A percentile compares a stretch with the other conserved stretches of the same genome.
Conservation (phyloP, 352 stramenopile species). For the Globisporangium polare region DNA sequence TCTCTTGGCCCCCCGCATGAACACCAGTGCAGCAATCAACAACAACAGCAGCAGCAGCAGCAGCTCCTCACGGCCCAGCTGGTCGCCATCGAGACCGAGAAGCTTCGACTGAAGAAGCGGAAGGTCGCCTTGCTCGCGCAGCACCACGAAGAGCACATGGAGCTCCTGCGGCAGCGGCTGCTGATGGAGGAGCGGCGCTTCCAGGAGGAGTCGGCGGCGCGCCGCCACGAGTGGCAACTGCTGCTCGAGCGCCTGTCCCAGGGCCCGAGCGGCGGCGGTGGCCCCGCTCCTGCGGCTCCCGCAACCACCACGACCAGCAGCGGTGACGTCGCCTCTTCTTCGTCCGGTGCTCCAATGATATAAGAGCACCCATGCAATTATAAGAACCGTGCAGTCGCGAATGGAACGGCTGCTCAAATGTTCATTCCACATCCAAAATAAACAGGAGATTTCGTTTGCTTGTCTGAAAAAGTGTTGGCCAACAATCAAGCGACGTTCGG, state of each 20-base stretch:
- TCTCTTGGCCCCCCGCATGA: not conserved
- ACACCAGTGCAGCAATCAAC: not conserved
- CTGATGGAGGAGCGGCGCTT: constrained; percentile 21
- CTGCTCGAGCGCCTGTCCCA: constrained; percentile 9
- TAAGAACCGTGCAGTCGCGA: not conserved
- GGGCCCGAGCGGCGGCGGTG: not conserved
- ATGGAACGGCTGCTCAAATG: not conserved
- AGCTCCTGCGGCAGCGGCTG: constrained; percentile 23
- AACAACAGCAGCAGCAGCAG: constrained; percentile 8
- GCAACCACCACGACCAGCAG: not conserved
- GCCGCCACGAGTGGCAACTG: constrained; percentile 17
- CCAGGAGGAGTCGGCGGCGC: constrained; percentile 16
- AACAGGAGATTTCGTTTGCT: not conserved
- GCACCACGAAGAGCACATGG: constrained; percentile 37
- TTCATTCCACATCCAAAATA: not conserved
- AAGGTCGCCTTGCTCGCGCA: constrained; percentile 30
- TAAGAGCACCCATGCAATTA: not conserved
- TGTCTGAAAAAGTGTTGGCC: no score
- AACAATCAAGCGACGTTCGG: not conserved
- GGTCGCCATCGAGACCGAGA: constrained; percentile 31
- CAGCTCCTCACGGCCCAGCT: constrained; percentile 21
- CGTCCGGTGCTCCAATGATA: not conserved
- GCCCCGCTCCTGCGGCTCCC: not conserved
- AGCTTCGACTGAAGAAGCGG: constrained; percentile 38
- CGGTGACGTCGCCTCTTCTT: not conserved